Percentiles rank a stretch among this genome's conserved stretches.
Conservation (phyloP, 768 basidiomycete species). For the Rhizopogon rudus region DNA sequence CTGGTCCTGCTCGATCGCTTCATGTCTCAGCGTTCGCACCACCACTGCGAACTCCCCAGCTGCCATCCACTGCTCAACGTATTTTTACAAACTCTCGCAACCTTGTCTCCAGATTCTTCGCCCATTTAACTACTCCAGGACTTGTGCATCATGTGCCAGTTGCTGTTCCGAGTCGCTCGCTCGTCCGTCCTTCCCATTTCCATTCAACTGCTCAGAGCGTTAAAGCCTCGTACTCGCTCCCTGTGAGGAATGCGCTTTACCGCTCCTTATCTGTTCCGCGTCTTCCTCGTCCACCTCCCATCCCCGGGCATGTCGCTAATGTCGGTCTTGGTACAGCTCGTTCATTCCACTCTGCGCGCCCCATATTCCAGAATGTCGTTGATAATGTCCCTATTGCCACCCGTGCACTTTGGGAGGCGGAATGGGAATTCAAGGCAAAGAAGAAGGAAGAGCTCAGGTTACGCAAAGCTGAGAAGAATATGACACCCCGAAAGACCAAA, state of each 20-base stretch:
- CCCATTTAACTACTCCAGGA: constrained; percentile 56
- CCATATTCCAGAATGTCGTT: constrained; percentile 74
- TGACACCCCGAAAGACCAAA: constrained; percentile 14
- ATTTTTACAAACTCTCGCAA: constrained; percentile 50
- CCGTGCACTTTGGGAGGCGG: constrained; percentile 70
- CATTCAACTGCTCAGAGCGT: constrained; percentile 32
- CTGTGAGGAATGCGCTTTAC: constrained; percentile 48
- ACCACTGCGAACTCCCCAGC: constrained; percentile 24
- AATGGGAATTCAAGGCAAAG: constrained; percentile 56
- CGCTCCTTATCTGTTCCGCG: constrained; percentile 40
- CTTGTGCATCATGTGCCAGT: constrained; percentile 24
- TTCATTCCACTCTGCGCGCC: constrained; percentile 68
- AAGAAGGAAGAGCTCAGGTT: constrained; percentile 33
- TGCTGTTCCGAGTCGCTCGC: constrained; percentile 4
- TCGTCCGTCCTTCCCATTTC: constrained; percentile 10
- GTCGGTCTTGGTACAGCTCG: constrained; percentile 75
- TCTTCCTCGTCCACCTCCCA: constrained; percentile 51
- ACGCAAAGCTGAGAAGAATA: constrained; percentile 16
- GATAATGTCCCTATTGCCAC: constrained; percentile 77
- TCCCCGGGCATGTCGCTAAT: constrained; percentile 50
- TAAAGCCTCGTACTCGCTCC: constrained; percentile 51
- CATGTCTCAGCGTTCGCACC: constrained; percentile 41
- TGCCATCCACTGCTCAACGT: constrained; percentile 34
- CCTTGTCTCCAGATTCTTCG: constrained; percentile 51
- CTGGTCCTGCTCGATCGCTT: constrained; percentile 31